These are phyloP conservation scores for Apodospora peruviana DNA, from an alignment of 495 filamentous ascomycete genomes.

Conservation along the genomic window DNA sequence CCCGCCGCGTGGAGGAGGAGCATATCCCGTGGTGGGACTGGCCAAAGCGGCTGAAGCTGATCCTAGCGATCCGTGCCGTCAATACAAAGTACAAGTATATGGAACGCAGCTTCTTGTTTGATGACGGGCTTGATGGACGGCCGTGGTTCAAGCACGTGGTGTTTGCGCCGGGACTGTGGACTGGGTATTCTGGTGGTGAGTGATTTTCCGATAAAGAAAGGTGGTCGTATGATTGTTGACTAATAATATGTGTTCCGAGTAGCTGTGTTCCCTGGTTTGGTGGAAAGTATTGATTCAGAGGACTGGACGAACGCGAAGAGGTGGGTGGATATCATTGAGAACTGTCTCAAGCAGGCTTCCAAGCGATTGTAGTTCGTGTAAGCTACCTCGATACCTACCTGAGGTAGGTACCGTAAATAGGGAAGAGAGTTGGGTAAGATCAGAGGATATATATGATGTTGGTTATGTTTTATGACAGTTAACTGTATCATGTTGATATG, in stretches of 20 bases:
- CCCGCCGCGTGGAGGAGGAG: constrained; percentile 55
- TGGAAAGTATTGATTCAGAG: constrained; percentile 72
- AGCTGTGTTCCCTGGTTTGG: constrained; percentile 76
- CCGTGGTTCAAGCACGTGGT: constrained; percentile 93
- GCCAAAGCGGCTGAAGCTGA: constrained; percentile 61
- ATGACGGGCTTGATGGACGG: constrained; percentile 72
- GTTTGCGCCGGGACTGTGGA: constrained; percentile 84
- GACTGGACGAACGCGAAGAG: constrained; percentile 68
- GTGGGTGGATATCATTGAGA: constrained; percentile 77
- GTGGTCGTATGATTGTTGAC: constrained; percentile 10
- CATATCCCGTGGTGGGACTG: constrained; percentile 79
- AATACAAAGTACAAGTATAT: constrained; percentile 72
- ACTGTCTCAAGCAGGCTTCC: constrained; percentile 43
- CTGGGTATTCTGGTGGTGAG: constrained; percentile 72
- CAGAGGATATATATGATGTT: too few species aligned
- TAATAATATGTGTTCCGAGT: background rate
- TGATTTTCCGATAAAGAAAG: background rate
- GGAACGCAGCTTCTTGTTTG: constrained; percentile 76
- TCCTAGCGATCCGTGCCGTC: constrained; percentile 54
- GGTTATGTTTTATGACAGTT: too few species aligned
- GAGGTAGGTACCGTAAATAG: background rate
- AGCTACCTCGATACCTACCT: background rate
- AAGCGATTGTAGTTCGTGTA: background rate
- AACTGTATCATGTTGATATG: too few species aligned
- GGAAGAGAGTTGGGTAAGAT: too few species aligned